Evolutionary conservation across 768 basidiomycete genomes (phyloP).

Genomic region (Serendipita sp.): DNA sequence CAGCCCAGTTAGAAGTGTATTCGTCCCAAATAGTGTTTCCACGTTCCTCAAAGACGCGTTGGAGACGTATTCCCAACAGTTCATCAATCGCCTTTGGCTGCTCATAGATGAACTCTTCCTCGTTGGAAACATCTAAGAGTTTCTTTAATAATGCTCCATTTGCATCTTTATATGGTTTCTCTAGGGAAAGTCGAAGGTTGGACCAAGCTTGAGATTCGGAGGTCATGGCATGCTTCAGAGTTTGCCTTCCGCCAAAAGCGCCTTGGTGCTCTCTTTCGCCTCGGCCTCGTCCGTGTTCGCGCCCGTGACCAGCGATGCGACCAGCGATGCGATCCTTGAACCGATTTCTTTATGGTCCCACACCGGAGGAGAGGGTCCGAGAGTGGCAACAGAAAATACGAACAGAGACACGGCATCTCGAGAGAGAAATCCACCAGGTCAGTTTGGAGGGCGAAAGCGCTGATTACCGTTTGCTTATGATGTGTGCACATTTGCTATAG

Average conservation of each 20-base stretch:
- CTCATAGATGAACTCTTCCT: constrained; percentile 56
- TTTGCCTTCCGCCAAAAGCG: neutral
- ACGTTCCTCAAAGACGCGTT: constrained; percentile 56
- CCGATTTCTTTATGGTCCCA: constrained; percentile 89
- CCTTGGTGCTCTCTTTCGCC: too few relatives aligned
- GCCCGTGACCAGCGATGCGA: constrained; percentile 32
- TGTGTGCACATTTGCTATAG: constrained; percentile 24
- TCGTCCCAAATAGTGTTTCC: constrained; percentile 63
- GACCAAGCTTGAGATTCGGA: neutral
- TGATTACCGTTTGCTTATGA: constrained; percentile 12
- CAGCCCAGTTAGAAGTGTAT: constrained; percentile 16
- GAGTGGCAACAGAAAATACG: constrained; percentile 85
- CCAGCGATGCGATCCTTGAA: constrained; percentile 70
- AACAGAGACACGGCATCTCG: constrained; percentile 63
- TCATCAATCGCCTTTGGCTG: constrained; percentile 30
- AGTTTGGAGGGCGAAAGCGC: constrained; percentile 18
- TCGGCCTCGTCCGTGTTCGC: too few relatives aligned
- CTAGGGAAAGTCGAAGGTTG: constrained; percentile 41
- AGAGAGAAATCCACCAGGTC: constrained; percentile 94
- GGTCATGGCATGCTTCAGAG: neutral
- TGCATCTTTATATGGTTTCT: constrained; percentile 71
- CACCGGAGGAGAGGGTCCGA: constrained; percentile 84
- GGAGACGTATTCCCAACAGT: constrained; percentile 46
- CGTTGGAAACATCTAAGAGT: constrained; percentile 51
- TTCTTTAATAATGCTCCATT: constrained; percentile 43